Evolutionary conservation across 768 basidiomycete species (phyloP), one percentile per base, ranked within the genome.

Genomic region (Calocera cornea): DNA sequence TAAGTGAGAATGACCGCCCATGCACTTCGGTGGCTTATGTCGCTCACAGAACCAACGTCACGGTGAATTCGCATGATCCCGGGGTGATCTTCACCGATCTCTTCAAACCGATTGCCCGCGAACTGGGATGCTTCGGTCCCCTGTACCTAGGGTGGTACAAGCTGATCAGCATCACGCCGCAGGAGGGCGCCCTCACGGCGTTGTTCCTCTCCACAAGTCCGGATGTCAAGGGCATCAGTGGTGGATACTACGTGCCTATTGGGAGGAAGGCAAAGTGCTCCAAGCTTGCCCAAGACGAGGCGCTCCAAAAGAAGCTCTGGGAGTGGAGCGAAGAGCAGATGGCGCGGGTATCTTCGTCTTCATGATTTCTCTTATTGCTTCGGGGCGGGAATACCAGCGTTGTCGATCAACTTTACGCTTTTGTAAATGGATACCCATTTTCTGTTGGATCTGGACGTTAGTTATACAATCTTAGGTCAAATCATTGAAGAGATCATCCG

Each of bases 271-370:
- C 54, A 19, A 60, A 60, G 54, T 60, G 54, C 54, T 27, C 54
- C 2, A 60, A 60, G 31, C 54, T 60, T 60, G 54, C 54, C 2
- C 54, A 29, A 19, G 54, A 60, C 27, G 54, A 60, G 11, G 54
- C 24, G 54, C 19, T 60, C 2, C 54, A 60, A 19, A 60, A 60
- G 54, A 60, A 60, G 31, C 54, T 60, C 27, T 60, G 54, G 54
- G 54, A 60, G 31, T 60, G 54, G 54, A 60, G 54, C 54, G 54
- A 60, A 22, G 54, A 5, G 8, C 54, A 60, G 54, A 60, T 60
- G 54, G 11, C 54, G 14, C 54, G 54, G 7, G 44, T 47, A 3
- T 29, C 54, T 29, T 60, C 49, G 24, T 50, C 12, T 14, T 14
- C 12, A 24, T 50, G 12, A n/a, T 14, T 50, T n/a, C 14, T 50